phyloP scores from a whole-genome alignment of 1,284 basidiomycete species.

The Cryptococcus jaspeensis region DNA sequence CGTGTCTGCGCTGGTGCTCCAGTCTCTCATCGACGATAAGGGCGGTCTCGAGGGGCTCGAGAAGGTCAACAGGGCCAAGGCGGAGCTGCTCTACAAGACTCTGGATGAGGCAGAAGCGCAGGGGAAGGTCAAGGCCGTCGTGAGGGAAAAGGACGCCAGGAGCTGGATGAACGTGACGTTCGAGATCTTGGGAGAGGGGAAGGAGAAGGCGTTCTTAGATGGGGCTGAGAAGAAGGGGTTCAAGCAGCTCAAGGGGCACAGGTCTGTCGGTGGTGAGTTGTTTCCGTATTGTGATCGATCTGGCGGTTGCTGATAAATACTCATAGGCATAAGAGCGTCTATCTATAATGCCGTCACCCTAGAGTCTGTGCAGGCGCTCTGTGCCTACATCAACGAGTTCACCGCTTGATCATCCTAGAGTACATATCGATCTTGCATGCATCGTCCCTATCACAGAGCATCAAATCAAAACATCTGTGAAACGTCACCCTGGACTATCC shows the following conservation, averaged over 20 bases:
- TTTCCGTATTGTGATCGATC: neutral
- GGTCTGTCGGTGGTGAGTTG: constrained; percentile 61
- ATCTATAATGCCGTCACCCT: constrained; percentile 94
- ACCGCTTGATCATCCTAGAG: neutral
- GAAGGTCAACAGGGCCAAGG: constrained; percentile 68
- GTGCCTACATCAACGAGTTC: constrained; percentile 55
- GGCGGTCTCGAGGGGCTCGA: constrained; percentile 74
- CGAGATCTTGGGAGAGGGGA: constrained; percentile 64
- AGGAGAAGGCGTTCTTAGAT: constrained; percentile 70
- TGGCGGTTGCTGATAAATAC: neutral
- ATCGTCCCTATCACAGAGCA: too few relatives aligned
- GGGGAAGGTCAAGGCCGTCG: constrained; percentile 67
- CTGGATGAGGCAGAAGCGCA: constrained; percentile 68
- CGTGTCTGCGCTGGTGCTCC: constrained; percentile 81
- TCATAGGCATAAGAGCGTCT: constrained; percentile 76
- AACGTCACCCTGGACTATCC: too few relatives aligned
- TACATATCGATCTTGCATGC: neutral
- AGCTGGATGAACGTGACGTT: constrained; percentile 96
- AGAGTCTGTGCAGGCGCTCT: constrained; percentile 60
- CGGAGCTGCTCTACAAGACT: constrained; percentile 68
- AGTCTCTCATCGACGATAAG: constrained; percentile 61
- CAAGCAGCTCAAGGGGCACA: constrained; percentile 85
- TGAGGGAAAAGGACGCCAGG: constrained; percentile 63
- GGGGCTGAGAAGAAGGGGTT: constrained; percentile 76
- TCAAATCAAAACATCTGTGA: too few relatives aligned